A percentile compares a stretch with the other conserved stretches of the same genome.
These are phyloP conservation scores for Suillus americanus DNA, from an alignment of 768 basidiomycete species.

Conservation along the genomic window DNA sequence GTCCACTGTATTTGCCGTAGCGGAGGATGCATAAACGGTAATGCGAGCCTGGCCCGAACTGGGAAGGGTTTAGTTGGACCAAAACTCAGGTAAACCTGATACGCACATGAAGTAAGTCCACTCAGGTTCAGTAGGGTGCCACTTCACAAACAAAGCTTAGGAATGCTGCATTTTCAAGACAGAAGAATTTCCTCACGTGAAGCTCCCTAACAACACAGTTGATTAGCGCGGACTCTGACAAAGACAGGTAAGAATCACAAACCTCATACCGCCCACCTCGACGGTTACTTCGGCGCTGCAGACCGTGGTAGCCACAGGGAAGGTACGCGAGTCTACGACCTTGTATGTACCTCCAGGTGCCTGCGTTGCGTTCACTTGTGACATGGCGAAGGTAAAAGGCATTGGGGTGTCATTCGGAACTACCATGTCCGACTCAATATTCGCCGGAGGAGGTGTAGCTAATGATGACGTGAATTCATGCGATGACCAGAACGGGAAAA, in stretches of 20 bases:
- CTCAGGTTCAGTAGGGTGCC: constrained; percentile 53
- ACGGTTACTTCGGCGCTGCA: constrained; percentile 58
- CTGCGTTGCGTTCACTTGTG: constrained; percentile 41
- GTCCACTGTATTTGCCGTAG: constrained; percentile 43
- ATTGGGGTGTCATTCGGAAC: constrained; percentile 48
- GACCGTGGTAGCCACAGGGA: constrained; percentile 52
- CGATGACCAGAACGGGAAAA: background rate
- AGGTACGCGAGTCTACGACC: constrained; percentile 55
- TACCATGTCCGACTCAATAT: constrained; percentile 42
- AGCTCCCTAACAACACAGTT: constrained; percentile 35
- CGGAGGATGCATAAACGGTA: constrained; percentile 40
- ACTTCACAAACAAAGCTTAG: constrained; percentile 26
- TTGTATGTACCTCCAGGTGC: constrained; percentile 59
- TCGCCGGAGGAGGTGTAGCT: constrained; percentile 44
- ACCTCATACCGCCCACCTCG: constrained; percentile 63
- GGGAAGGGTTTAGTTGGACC: background rate
- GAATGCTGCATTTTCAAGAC: background rate
- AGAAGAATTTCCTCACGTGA: constrained; percentile 34
- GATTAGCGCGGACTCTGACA: background rate
- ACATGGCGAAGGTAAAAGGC: constrained; percentile 57
- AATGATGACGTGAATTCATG: background rate
- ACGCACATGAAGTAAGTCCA: constrained; percentile 44
- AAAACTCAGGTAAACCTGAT: background rate
- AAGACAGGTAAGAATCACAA: constrained; percentile 9
- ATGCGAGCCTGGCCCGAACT: constrained; percentile 43